phyloP scores from a whole-genome alignment of 1,284 basidiomycete genomes.

The Apiotrichum brassicae region DNA sequence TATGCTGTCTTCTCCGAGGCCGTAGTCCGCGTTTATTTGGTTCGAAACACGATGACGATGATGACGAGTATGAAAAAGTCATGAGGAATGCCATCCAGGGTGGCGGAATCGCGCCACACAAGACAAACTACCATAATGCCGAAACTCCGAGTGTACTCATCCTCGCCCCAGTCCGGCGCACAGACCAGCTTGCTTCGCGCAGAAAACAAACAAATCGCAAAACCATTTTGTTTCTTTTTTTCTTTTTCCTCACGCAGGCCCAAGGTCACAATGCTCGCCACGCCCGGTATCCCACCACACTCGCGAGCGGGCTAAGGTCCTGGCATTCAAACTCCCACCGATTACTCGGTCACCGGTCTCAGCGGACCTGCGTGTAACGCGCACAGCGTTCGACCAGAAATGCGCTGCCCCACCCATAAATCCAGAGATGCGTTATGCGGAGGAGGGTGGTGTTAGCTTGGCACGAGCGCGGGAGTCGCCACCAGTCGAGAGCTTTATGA shows the following conservation, averaged over 20 bases:
- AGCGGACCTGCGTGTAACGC: constrained; percentile 41
- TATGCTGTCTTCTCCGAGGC: too few relatives aligned
- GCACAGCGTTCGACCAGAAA: constrained; percentile 47
- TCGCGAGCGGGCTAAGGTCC: constrained; percentile 50
- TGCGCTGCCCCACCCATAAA: constrained; percentile 26
- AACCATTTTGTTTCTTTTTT: background rate
- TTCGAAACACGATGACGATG: too few relatives aligned
- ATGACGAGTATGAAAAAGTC: too few relatives aligned
- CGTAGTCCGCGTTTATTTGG: too few relatives aligned
- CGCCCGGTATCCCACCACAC: constrained; percentile 19
- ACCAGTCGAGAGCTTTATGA: background rate
- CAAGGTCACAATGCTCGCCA: constrained; percentile 49
- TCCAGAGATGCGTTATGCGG: constrained; percentile 31
- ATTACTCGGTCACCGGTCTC: constrained; percentile 26
- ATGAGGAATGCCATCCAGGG: too few relatives aligned
- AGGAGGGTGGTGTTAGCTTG: constrained; percentile 25
- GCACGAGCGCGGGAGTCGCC: constrained; percentile 41
- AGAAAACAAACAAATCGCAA: too few relatives aligned
- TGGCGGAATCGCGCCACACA: too few relatives aligned
- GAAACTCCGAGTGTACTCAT: too few relatives aligned
- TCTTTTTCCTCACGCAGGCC: constrained; percentile 23
- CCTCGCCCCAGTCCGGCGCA: too few relatives aligned
- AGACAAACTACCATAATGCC: too few relatives aligned
- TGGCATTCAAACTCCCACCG: constrained; percentile 46
- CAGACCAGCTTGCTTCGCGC: too few relatives aligned